phyloP scores from a whole-genome alignment of 2,329 filamentous ascomycete genomes.

The Colletotrichum caudatum region DNA sequence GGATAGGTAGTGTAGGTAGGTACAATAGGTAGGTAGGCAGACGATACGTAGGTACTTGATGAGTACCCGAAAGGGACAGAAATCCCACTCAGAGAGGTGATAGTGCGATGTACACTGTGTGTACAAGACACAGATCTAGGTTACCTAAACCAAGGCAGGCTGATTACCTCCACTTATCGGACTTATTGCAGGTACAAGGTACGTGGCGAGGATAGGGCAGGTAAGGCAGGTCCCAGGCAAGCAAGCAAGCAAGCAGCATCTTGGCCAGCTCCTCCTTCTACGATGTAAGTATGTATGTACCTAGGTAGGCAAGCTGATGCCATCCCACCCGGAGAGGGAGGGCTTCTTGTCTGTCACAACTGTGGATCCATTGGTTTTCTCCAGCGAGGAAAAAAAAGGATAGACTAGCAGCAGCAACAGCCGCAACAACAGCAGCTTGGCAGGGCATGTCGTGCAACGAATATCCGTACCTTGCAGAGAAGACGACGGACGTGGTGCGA shows the following conservation, averaged over 20 bases:
- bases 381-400: not conserved
- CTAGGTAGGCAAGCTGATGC: too few relatives aligned
- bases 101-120: not conserved
- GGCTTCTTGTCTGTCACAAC: conserved; percentile 10
- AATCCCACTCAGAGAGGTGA: not conserved
- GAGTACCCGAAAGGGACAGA: not conserved
- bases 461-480: conserved; percentile 25
- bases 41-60: too few relatives aligned
- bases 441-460: conserved; percentile 20
- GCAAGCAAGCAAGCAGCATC: not conserved
- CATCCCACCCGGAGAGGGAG: not conserved
- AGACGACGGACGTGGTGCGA: not conserved
- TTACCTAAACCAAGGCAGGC: too few relatives aligned
- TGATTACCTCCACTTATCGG: not conserved
- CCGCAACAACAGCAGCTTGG: not conserved
- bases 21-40: too few relatives aligned
- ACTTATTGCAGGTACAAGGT: not conserved
- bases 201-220: not conserved
- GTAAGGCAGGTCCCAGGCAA: not conserved
- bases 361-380: conserved; percentile 9
- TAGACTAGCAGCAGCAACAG: not conserved
- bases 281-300: too few relatives aligned
- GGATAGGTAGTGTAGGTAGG: too few relatives aligned
- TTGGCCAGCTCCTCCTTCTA: not conserved
- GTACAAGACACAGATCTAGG: too few relatives aligned